These are phyloP conservation scores for Cetraspora pellucida DNA, from an alignment of 192 early-diverging fungal genomes.

Conservation along the genomic window DNA sequence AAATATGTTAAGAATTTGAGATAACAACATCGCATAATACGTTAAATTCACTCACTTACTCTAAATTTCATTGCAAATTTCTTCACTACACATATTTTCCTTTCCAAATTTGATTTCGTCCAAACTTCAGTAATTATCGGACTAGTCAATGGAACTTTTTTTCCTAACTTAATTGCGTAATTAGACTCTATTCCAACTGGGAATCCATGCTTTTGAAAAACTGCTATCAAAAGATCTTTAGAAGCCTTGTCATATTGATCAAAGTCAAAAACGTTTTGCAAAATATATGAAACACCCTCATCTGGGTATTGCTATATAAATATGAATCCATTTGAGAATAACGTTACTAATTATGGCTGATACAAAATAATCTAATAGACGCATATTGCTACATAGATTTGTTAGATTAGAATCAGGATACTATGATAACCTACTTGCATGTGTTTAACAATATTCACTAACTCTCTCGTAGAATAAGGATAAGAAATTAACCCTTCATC, in stretches of 20 bases:
- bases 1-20: conserved; percentile 33
- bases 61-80: conserved; percentile 38
- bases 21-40: not conserved
- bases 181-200: conserved; percentile 70
- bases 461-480: conserved; percentile 81
- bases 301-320: conserved; percentile 56
- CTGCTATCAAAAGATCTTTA: conserved; percentile 70
- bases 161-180: conserved; percentile 63
- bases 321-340: not conserved
- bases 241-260: conserved; percentile 72
- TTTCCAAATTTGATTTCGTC: conserved; percentile 41
- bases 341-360: not conserved
- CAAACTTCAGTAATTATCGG: conserved; percentile 60
- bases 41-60: conserved; percentile 11
- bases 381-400: not conserved
- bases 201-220: conserved; percentile 73
- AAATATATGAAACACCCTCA: conserved; percentile 66
- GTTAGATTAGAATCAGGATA: not conserved
- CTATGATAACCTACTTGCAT: conserved; percentile 52
- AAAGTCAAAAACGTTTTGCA: conserved; percentile 84
- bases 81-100: conserved; percentile 17
- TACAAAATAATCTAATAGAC: too few relatives aligned
- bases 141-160: conserved; percentile 50
- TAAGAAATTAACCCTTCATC: conserved; percentile 79
- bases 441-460: conserved; percentile 78